phyloP scores from a whole-genome alignment of 345 rosid genomes.

The Punica granatum region DNA sequence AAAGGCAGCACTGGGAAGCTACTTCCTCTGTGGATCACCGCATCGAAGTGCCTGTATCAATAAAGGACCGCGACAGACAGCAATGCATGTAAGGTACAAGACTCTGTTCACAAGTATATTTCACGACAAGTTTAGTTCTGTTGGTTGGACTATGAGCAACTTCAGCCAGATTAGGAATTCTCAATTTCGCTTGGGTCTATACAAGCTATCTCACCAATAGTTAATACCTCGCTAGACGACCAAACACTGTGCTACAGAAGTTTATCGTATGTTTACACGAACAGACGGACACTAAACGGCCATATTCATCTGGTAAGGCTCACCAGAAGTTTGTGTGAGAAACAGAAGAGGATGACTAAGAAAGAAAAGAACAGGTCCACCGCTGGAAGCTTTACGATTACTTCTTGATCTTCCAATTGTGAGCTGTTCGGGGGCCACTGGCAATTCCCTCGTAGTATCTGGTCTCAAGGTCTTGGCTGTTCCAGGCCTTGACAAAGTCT shows the following conservation, averaged over 20 bases:
- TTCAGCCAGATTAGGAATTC: not conserved
- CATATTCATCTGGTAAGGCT: not conserved
- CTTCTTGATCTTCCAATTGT: conserved; percentile 65
- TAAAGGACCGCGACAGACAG: too few species aligned
- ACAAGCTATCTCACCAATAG: not conserved
- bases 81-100: too few species aligned
- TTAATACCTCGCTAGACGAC: not conserved
- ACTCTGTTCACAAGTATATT: too few species aligned
- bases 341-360: not conserved
- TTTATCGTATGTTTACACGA: not conserved
- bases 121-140: too few species aligned
- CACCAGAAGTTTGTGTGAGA: too few species aligned
- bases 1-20: too few species aligned
- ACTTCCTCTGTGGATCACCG: too few species aligned
- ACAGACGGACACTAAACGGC: not conserved
- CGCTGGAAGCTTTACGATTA: conserved; percentile 9
- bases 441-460: conserved; percentile 75
- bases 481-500: conserved; percentile 70
- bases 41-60: too few species aligned
- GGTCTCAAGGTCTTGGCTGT: conserved; percentile 60
- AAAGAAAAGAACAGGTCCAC: not conserved
- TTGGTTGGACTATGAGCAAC: too few species aligned
- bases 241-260: not conserved
- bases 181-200: not conserved
- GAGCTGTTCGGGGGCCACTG: conserved; percentile 69